Evolutionary conservation across 75 land plant genomes (phyloP).

Genomic region (Cryptomeria japonica): DNA sequence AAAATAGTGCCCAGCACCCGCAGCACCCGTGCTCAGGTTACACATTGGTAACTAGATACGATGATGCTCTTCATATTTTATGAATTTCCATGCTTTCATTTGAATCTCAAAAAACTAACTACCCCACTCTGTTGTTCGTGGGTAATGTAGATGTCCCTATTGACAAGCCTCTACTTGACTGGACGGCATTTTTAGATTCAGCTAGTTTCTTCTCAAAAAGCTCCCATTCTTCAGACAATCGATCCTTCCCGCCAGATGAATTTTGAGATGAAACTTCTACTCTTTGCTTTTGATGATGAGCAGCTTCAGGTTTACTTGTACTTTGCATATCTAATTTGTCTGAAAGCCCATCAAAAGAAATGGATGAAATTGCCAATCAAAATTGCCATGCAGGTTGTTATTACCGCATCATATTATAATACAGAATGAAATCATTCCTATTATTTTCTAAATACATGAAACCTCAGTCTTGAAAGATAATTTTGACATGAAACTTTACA

Average conservation of each 20-base stretch:
- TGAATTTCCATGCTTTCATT: neutral
- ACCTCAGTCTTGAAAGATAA: neutral
- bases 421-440: neutral
- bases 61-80: neutral
- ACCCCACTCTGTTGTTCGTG: neutral
- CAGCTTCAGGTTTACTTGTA: neutral
- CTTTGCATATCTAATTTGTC: neutral
- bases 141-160: neutral
- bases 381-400: neutral
- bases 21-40: neutral
- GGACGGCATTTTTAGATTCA: neutral
- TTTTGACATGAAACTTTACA: neutral
- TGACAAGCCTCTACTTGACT: neutral
- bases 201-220: slow-evolving; percentile 13
- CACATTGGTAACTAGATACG: neutral
- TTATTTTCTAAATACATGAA: neutral
- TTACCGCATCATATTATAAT: neutral
- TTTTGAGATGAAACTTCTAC: neutral
- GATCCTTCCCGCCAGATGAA: neutral
- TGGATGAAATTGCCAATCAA: slow-evolving; percentile 6
- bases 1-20: neutral
- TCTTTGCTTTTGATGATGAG: neutral
- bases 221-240: slow-evolving; percentile 9
- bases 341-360: neutral
- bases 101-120: neutral